These are phyloP conservation scores for Neophaeococcomyces aloes DNA, from an alignment of 2,329 filamentous ascomycete genomes.

Conservation along the genomic window DNA sequence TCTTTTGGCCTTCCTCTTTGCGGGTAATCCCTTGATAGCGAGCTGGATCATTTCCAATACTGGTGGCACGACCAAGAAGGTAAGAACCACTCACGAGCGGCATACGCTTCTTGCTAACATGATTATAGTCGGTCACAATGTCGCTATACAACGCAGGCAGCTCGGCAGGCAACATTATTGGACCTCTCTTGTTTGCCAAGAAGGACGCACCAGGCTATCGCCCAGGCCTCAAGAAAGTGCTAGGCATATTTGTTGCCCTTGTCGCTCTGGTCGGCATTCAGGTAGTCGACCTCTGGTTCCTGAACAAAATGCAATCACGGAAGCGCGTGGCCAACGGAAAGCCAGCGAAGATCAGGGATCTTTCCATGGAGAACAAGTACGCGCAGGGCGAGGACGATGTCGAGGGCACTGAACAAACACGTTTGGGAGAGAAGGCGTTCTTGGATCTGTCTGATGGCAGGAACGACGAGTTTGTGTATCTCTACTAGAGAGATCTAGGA, in stretches of 20 bases:
- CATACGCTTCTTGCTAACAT: background rate
- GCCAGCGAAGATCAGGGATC: slow-evolving; percentile 47
- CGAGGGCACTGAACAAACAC: slow-evolving; percentile 25
- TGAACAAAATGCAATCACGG: slow-evolving; percentile 48
- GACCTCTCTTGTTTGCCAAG: slow-evolving; percentile 51
- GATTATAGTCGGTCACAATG: slow-evolving; percentile 44
- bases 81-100: background rate
- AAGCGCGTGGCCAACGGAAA: slow-evolving; percentile 51
- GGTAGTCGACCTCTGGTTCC: slow-evolving; percentile 42
- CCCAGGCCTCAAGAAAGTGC: slow-evolving; percentile 46
- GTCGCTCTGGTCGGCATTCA: slow-evolving; percentile 45
- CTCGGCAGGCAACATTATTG: slow-evolving; percentile 56
- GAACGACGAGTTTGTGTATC: slow-evolving; percentile 52
- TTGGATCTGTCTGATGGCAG: slow-evolving; percentile 53
- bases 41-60: slow-evolving; percentile 62
- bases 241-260: slow-evolving; percentile 46
- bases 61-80: slow-evolving; percentile 55
- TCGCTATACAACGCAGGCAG: slow-evolving; percentile 53
- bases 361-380: slow-evolving; percentile 49
- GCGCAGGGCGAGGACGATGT: slow-evolving; percentile 11
- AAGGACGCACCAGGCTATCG: slow-evolving; percentile 49
- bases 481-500: slow-evolving; percentile 42
- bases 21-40: slow-evolving; percentile 55
- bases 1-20: slow-evolving; percentile 55
- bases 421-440: slow-evolving; percentile 27